Evolutionary conservation across 1,139 yeast genomes (phyloP), one percentile per base, ranked within the genome.

Genomic region (Hanseniaspora sp.): DNA sequence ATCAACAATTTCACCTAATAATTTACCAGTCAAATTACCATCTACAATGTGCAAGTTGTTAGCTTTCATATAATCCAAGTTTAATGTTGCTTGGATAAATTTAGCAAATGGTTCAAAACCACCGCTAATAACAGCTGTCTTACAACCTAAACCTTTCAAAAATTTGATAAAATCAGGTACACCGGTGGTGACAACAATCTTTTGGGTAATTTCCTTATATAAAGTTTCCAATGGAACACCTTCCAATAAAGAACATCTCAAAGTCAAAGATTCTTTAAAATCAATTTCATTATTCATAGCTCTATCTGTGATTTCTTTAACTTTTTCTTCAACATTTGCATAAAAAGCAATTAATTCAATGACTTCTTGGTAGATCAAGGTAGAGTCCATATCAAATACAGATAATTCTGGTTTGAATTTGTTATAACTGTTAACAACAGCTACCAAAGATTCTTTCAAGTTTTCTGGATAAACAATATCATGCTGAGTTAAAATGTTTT

Each of bases 271-370:
- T 62, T 85, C 86, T 59, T 79, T 82, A 71, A 94, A 94, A 66
- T 94, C 97, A 29, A 94, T 73, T 64, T 92, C 96, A 31, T 97
- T 97, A 63, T 90, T 88, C 99, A 94, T 94, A 39, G 98, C 98
- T 43, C 90, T 75, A 46, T 85, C 88, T 5, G 99, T 94, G 64
- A 94, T 90, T 54, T 76, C 79, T 6, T 85, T 81, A 13, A 86
- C 95, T 65, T 83, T 72, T 2, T 74, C 78, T 61, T 86, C 94
- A 33, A 86, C 88, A 58, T 76, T 74, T n/a, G 92, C 95, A 61
- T 82, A 80, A 0, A 84, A 87, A 3, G 98, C 98, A 60, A 94
- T 90, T 65, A 92, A 71, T 66, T 94, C 99, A 61, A 92, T 92
- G 48, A 92, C 97, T 69, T 94, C 99, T 69, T 94, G 97, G 67